Base-by-base conservation (phyloP, 2,329 filamentous ascomycete species). In the Trichoderma pleuroti region DNA sequence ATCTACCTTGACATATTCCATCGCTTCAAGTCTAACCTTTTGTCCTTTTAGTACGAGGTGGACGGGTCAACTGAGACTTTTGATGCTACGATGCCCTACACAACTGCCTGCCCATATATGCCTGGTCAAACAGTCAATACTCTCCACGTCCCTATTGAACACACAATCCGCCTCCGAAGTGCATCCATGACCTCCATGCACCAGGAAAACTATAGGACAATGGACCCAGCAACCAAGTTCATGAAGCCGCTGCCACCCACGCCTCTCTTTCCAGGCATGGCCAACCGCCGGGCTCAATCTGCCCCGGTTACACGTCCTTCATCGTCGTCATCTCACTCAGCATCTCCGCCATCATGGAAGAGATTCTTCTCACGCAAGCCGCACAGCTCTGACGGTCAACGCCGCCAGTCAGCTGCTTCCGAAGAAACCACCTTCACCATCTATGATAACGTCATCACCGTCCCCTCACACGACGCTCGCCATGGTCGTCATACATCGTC, bases 61-160 rank as follows among this genome's bases (percentile, higher is more conserved):
- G 90, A 98, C 80, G 90, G 91, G 74, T 89, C 91, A 61, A 85
- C 89, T 39, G 94, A 98, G 80, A 89, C 88, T 65, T 89, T 93
- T 79, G 93, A 97, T 78, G 84, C 90, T 32, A 82, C 88, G 2
- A 85, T 92, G 75, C 91, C 92, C 21, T 90, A 87, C 12, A 97
- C 94, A 2, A 94, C 89, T 3, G 82, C 87, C 56, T 98, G 95
- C 77, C 94, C 95, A 42, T 90, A 95, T 73, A 86, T 98, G 30
- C 95, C 95, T 4, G 95, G 95, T 16, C 95, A 98, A 80, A 87
- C 87, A 2, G 88, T 98, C 78, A 98, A 98, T 81, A 88, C 93
- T 16, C 84, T 98, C 70, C 90, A 92, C 68, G 89, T 98, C 12
- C 95, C 95, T 16, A 83, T 88, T 39, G 91, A 97, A 79, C 86